A percentile compares a stretch with the other conserved stretches of the same genome.
Evolutionary conservation across 805 yeast genomes (phyloP).

Genomic region (Yamadazyma akitaensis): DNA sequence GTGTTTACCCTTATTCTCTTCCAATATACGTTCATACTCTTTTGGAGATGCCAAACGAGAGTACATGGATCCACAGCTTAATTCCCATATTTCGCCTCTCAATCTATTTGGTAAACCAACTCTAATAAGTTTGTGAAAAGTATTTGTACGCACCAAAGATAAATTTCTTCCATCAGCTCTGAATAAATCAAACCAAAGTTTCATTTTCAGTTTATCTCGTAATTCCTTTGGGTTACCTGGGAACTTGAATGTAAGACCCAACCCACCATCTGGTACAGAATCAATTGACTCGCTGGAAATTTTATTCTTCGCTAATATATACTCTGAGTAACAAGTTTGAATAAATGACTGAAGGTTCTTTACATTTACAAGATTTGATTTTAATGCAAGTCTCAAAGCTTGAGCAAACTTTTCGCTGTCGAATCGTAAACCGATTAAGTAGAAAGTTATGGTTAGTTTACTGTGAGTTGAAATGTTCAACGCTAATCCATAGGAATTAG

Average conservation of each 20-base stretch:
- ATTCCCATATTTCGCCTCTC: conserved; percentile 96
- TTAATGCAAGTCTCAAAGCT: conserved; percentile 56
- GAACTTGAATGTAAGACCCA: conserved; percentile 78
- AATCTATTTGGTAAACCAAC: conserved; percentile 93
- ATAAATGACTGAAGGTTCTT: conserved; percentile 62
- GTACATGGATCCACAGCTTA: conserved; percentile 82
- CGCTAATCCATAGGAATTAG: conserved; percentile 73
- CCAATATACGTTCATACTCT: conserved; percentile 57
- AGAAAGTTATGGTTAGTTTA: conserved; percentile 59
- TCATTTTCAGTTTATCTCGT: conserved; percentile 80
- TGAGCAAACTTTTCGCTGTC: conserved; percentile 80
- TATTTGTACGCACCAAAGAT: conserved; percentile 66
- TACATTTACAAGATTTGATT: conserved; percentile 60
- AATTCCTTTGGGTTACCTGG: conserved; percentile 83
- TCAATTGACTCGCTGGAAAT: conserved; percentile 40
- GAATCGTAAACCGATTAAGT: conserved; percentile 75
- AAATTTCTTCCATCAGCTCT: conserved; percentile 81
- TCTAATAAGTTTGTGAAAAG: conserved; percentile 77
- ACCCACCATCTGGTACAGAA: conserved; percentile 72
- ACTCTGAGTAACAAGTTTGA: conserved; percentile 80
- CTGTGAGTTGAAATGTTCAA: conserved; percentile 67
- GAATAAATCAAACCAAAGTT: conserved; percentile 91
- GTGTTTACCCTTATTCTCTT: conserved; percentile 56
- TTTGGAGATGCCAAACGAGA: conserved; percentile 59
- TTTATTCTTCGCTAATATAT: conserved; percentile 60